Base-by-base conservation (phyloP, 2,329 filamentous ascomycete genomes). In the Pestalotiopsis sp. region DNA sequence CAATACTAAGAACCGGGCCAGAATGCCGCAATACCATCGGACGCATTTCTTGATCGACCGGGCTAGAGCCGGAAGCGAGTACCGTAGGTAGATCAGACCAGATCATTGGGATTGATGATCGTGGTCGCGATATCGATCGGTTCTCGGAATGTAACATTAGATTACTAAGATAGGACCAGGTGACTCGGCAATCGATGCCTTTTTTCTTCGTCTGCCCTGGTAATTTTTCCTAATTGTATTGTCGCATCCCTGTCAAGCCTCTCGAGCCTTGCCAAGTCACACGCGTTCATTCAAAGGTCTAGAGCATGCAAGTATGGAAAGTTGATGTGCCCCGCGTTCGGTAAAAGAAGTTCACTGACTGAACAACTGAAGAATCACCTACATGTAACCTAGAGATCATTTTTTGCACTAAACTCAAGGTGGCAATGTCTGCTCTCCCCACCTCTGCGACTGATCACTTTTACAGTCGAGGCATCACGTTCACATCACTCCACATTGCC, bases 401-500 rank as follows among this genome's bases (percentile, higher is more conserved):
- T 31, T 31, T 31, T 9, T 52, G 45, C 45, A 52, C 45, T 52
- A 52, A 52, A n/a, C 45, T 23, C 23, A 27, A 36, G 57, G 57
- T 59, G 31, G 57, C 25, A 13, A 31, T 59, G 23, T n/a, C 11
- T 23, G 20, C n/a, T 59, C 31, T 38, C 59, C 59, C 59, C 59
- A 62, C 59, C 59, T 39, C 57, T 23, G 23, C 6, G 57, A 59
- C 57, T 25, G 57, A n/a, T 59, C 13, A 27, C 57, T 59, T 27
- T 59, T 52, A 7, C 14, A 62, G 13, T 20, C 5, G 6, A 6
- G 38, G n/a, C 12, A 23, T 64, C 38, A 64, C 61, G 31, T 57
- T 25, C 41, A 36, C 41, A 66, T 49, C 64, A 38, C 52, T 58
- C 64, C 64, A 66, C 64, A 57, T 66, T 45, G 31, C 17, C 31